These are phyloP conservation scores for Debaryomyces subglobosus DNA, from an alignment of 1,139 yeast species.

Conservation along the genomic window DNA sequence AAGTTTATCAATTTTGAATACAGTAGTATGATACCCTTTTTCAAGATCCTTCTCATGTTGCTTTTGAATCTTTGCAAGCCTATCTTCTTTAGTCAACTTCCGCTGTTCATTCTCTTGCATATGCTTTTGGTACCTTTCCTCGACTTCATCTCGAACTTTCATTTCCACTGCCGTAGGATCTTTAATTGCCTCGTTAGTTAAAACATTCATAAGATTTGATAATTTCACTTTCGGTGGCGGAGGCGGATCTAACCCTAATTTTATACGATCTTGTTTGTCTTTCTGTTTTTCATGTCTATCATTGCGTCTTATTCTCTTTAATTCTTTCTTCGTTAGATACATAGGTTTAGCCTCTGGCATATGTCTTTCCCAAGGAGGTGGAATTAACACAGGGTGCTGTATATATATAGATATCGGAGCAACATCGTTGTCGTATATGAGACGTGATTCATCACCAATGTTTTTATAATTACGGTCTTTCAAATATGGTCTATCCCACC, in stretches of 20 bases:
- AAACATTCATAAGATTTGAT: slow-evolving; percentile 80
- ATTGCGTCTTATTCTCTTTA: slow-evolving; percentile 72
- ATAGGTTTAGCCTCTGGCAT: slow-evolving; percentile 47
- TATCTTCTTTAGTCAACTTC: slow-evolving; percentile 61
- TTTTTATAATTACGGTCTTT: slow-evolving; percentile 32
- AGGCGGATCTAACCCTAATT: slow-evolving; percentile 81
- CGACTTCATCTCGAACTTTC: slow-evolving; percentile 69
- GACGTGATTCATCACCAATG: slow-evolving; percentile 20
- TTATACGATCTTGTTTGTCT: slow-evolving; percentile 76
- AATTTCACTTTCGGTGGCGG: slow-evolving; percentile 89
- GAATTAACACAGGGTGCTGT: slow-evolving; percentile 78
- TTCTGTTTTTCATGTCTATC: slow-evolving; percentile 65
- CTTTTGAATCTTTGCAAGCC: slow-evolving; percentile 48
- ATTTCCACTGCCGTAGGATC: slow-evolving; percentile 90
- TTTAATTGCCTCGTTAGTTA: slow-evolving; percentile 82
- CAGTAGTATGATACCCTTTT: slow-evolving; percentile 58
- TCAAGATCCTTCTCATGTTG: slow-evolving; percentile 48
- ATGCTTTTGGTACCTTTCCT: slow-evolving; percentile 64
- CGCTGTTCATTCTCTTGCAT: slow-evolving; percentile 62
- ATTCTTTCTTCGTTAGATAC: slow-evolving; percentile 75
- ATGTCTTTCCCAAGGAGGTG: slow-evolving; percentile 58
- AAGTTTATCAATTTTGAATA: slow-evolving; percentile 58
- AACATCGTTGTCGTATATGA: slow-evolving; percentile 39
- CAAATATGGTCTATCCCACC: slow-evolving; percentile 77
- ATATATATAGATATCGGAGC: slow-evolving; percentile 63